Evolutionary conservation across 2,329 filamentous ascomycete genomes (phyloP), one percentile per base, ranked within the genome.

Genomic region (Colletotrichum costaricense): DNA sequence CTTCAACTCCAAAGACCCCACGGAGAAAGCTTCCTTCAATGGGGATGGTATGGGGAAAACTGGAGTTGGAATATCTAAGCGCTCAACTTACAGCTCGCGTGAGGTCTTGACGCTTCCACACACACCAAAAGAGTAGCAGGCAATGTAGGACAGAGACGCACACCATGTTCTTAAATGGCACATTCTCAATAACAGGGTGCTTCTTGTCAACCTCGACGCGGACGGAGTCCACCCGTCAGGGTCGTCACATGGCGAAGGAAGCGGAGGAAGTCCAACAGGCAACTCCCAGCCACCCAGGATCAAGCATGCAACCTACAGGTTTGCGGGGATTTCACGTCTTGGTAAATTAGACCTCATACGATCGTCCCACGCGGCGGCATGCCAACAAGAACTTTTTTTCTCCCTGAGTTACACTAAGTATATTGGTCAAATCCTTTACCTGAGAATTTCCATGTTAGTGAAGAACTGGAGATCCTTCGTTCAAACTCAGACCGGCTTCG

Each of bases 21-120:
- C 59, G 59, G 46, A 65, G 30, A 70, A 64, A 65, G 42, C 59
- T 73, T 73, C 66, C 66, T 73, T 70, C 5, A 5, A 69, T 69
- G 70, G 70, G 33, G 66, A 55, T 33, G 7, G 28, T 73, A 56
- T 59, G 59, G 55, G 70, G 70, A 60, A 64, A 60, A 30, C 55
- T 57, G 66, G 66, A 56, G 59, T 24, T 12, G 70, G 58, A 38
- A 63, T 63, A 69, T 58, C 69, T 68, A 72, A 69, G 66, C 59
- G 54, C 67, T 64, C 60, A 46, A 70, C 24, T 56, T 2, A 42
- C 28, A 55, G 38, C 38, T 24, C 57, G 38, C 28, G 38, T 33
- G n/a, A 22, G 9, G 28, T 19, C 16, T 19, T 52, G 42, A 22
- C 19, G 42, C 42, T 28, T 30, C 52, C 26, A 54, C 28, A 11